Evolutionary conservation across 306 rosid species (phyloP).

Genomic region (Myrica gale): DNA sequence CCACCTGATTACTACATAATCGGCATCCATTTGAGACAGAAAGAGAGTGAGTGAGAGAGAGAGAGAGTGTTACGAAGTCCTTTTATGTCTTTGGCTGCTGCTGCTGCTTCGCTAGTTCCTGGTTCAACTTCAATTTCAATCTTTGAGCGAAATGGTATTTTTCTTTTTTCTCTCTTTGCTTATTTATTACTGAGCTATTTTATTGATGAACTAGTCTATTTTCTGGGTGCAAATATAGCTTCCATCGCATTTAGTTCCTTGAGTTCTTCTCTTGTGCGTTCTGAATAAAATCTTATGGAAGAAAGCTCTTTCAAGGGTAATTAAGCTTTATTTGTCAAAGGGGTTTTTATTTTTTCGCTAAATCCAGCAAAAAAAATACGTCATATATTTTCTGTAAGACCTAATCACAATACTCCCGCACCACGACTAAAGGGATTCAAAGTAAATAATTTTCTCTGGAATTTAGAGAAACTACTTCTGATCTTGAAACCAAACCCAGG

Average conservation of each 20-base stretch:
- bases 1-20: conserved; percentile 16
- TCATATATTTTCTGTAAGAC: not conserved
- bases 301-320: not conserved
- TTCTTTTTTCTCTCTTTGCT: conserved; percentile 2
- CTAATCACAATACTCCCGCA: not conserved
- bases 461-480: not conserved
- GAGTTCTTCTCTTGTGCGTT: not conserved
- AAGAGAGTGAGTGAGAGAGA: conserved; percentile 11
- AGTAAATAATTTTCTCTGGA: not conserved
- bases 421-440: not conserved
- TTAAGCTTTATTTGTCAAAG: not conserved
- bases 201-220: not conserved
- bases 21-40: conserved; percentile 6
- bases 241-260: not conserved
- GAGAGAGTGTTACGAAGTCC: not conserved
- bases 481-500: not conserved
- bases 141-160: conserved; percentile 31
- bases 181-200: not conserved
- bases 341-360: not conserved
- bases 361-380: not conserved
- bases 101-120: conserved; percentile 7
- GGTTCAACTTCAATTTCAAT: conserved; percentile 3
- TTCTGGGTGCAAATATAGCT: not conserved
- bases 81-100: not conserved
- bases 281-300: not conserved